A percentile compares a stretch with the other conserved stretches of the same genome.
Evolutionary conservation across 179 eudicot genomes (phyloP).

Genomic region (Drosera spatulata): DNA sequence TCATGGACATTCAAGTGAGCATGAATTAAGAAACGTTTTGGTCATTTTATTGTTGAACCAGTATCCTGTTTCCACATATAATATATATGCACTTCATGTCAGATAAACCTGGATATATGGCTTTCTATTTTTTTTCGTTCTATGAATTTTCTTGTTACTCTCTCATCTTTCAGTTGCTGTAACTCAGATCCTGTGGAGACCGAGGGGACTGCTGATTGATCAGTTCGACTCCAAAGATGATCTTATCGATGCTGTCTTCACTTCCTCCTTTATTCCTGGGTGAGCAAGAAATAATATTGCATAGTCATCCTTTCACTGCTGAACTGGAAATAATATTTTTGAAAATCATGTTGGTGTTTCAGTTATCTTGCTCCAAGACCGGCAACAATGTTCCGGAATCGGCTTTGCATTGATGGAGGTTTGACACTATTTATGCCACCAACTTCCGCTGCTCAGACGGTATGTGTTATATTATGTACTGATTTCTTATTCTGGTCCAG

Average conservation of each 20-base stretch:
- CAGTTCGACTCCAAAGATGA: conserved; percentile 97
- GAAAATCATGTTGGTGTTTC: conserved; percentile 18
- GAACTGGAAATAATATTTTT: conserved; percentile 6
- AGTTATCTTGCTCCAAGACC: conserved; percentile 99
- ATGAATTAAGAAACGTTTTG: too few relatives aligned
- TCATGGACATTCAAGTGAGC: too few relatives aligned
- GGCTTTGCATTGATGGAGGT: conserved; percentile 94
- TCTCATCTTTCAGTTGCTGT: conserved; percentile 65
- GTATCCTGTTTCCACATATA: not conserved
- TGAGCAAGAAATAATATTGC: conserved; percentile 12
- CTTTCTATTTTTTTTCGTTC: too few relatives aligned
- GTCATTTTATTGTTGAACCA: not conserved
- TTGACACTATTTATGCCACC: conserved; percentile 99
- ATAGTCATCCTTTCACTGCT: not conserved
- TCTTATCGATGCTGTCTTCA: conserved; percentile 84
- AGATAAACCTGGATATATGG: not conserved
- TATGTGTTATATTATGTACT: conserved; percentile 20
- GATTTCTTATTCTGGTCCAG: not conserved
- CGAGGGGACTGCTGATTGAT: conserved; percentile 87
- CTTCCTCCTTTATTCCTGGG: conserved; percentile 99
- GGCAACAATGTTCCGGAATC: conserved; percentile 84
- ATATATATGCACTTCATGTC: not conserved
- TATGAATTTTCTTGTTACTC: not conserved
- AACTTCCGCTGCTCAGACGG: conserved; percentile 89
- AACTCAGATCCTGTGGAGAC: conserved; percentile 92